phyloP scores from a whole-genome alignment of 352 stramenopile genomes.

The Globisporangium cederbergense region DNA sequence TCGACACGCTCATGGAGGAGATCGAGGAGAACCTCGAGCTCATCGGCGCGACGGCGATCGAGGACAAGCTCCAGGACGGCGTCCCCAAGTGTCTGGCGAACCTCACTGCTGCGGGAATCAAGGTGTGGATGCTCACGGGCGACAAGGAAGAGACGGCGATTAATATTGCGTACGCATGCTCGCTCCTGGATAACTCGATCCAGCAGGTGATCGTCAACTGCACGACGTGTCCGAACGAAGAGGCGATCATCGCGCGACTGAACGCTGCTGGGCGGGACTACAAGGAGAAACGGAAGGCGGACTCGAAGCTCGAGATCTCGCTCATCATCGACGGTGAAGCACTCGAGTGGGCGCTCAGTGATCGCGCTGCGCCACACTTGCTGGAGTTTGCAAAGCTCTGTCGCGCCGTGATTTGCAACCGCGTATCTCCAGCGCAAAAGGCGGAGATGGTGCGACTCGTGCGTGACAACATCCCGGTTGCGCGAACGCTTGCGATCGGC shows the following conservation, averaged over 20 bases:
- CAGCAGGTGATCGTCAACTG: constrained; percentile 74
- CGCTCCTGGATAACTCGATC: constrained; percentile 82
- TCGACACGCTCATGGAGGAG: constrained; percentile 77
- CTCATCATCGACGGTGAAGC: constrained; percentile 75
- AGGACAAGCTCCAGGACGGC: constrained; percentile 91
- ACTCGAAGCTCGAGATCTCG: constrained; percentile 47
- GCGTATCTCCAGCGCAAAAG: constrained; percentile 85
- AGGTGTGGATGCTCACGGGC: constrained; percentile 86
- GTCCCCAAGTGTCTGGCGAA: constrained; percentile 84
- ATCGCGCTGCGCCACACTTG: constrained; percentile 46
- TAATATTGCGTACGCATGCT: constrained; percentile 90
- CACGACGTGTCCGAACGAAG: constrained; percentile 61
- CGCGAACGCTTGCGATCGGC: constrained; percentile 84
- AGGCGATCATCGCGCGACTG: constrained; percentile 60
- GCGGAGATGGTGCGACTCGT: constrained; percentile 78
- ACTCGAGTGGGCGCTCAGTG: constrained; percentile 53
- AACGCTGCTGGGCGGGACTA: constrained; percentile 46
- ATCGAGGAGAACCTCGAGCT: constrained; percentile 81
- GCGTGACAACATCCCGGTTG: constrained; percentile 46
- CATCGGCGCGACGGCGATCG: constrained; percentile 89
- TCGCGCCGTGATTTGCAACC: constrained; percentile 81
- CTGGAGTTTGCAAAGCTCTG: constrained; percentile 66
- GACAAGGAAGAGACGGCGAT: constrained; percentile 89
- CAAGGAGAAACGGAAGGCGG: constrained; percentile 34
- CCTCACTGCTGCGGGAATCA: constrained; percentile 80